Conservation (phyloP, 202 grass and related monocot genomes). For the Alloteropsis angusta region DNA sequence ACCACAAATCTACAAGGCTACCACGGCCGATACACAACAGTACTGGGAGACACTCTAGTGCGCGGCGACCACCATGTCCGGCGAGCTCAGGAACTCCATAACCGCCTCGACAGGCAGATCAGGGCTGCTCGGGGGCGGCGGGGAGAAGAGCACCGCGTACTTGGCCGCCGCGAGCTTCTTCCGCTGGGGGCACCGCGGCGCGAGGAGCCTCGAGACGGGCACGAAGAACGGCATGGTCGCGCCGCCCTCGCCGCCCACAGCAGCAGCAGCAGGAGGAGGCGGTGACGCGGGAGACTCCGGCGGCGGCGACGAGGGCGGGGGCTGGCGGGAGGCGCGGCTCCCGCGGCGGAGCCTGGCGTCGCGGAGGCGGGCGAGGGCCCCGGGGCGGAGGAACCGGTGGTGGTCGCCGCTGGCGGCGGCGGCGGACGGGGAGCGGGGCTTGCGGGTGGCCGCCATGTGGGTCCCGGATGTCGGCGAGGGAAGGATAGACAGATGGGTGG, state of each 20-base stretch:
- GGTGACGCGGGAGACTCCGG: neutral
- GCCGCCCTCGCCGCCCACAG: neutral
- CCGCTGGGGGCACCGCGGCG: slow-evolving; percentile 40
- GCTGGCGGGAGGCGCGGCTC: neutral
- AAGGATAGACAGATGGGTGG: neutral
- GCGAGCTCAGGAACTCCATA: slow-evolving; percentile 38
- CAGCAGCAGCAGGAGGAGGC: neutral
- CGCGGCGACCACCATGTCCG: slow-evolving; percentile 57
- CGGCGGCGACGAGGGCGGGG: slow-evolving; percentile 27
- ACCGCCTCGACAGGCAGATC: slow-evolving; percentile 32
- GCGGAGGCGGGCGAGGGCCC: slow-evolving; percentile 59
- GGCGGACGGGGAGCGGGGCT: slow-evolving; percentile 14
- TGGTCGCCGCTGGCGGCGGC: slow-evolving; percentile 25
- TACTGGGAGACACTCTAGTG: slow-evolving; percentile 30
- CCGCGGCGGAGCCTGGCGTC: slow-evolving; percentile 43
- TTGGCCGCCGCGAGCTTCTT: slow-evolving; percentile 65
- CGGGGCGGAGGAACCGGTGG: slow-evolving; percentile 70
- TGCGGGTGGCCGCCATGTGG: slow-evolving; percentile 40
- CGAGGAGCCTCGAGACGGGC: slow-evolving; percentile 13
- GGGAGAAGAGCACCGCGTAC: slow-evolving; percentile 34
- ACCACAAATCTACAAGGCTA: slow-evolving; percentile 38
- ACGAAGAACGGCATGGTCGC: slow-evolving; percentile 19
- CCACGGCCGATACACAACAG: slow-evolving; percentile 5
- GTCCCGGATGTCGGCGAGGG: neutral
- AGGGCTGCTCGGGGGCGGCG: slow-evolving; percentile 23